These are phyloP conservation scores for Fusarium sulawesiense DNA, from an alignment of 2,329 filamentous ascomycete genomes.

Conservation along the genomic window DNA sequence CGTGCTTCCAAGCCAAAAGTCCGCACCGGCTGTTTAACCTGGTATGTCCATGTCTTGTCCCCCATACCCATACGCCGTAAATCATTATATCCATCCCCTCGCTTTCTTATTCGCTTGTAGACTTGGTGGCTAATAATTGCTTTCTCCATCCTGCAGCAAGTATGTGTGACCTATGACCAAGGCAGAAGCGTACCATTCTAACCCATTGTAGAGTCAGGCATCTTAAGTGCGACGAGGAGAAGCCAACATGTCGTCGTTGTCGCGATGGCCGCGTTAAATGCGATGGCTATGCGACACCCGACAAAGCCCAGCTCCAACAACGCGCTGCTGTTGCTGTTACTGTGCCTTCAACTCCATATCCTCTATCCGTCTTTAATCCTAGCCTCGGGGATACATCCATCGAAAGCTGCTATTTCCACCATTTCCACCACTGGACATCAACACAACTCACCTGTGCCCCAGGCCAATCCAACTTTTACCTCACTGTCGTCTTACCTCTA, in stretches of 20 bases:
- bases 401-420: conserved; percentile 33
- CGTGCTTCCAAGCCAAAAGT: conserved; percentile 33
- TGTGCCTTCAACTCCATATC: background rate
- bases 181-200: background rate
- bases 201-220: conserved; percentile 33
- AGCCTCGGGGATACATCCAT: conserved; percentile 16
- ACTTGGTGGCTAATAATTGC: conserved; percentile 1
- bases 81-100: background rate
- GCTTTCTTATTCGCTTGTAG: background rate
- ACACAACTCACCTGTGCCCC: conserved; percentile 26
- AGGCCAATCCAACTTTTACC: conserved; percentile 26
- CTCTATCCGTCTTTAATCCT: conserved; percentile 5
- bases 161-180: background rate
- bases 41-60: conserved; percentile 13
- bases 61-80: background rate
- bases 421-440: conserved; percentile 37
- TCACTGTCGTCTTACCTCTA: conserved; percentile 24
- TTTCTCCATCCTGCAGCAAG: background rate
- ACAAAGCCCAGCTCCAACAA: conserved; percentile 7
- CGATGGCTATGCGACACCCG: conserved; percentile 35
- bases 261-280: conserved; percentile 30
- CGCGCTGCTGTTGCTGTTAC: background rate
- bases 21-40: conserved; percentile 40
- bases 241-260: conserved; percentile 40
- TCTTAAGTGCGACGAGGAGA: conserved; percentile 46